phyloP scores from a whole-genome alignment of 257 asterid species.

The Paulownia fortunei region DNA sequence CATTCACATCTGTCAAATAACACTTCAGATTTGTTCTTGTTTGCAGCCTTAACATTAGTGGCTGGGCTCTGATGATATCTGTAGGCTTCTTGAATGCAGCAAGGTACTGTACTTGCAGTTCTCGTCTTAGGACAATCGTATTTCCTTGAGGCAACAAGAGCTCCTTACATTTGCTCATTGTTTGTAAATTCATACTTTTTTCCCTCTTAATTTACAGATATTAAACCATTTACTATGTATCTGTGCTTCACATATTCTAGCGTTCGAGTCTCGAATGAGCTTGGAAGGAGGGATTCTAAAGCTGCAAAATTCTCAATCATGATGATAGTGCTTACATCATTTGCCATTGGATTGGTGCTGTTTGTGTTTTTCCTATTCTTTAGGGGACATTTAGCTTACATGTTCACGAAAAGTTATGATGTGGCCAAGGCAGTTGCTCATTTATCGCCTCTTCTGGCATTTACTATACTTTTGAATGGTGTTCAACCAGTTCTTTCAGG shows the following conservation, averaged over 20 bases:
- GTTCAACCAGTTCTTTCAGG: slow-evolving; percentile 69
- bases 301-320: slow-evolving; percentile 55
- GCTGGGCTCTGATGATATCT: slow-evolving; percentile 77
- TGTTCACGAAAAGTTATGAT: slow-evolving; percentile 49
- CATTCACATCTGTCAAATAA: background rate
- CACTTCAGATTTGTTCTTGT: background rate
- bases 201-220: background rate
- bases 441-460: slow-evolving; percentile 64
- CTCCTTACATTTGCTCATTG: no score
- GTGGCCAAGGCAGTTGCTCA: slow-evolving; percentile 50
- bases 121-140: background rate
- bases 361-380: slow-evolving; percentile 51
- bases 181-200: no score
- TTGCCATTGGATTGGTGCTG: slow-evolving; percentile 44
- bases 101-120: slow-evolving; percentile 43
- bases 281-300: slow-evolving; percentile 56
- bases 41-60: slow-evolving; percentile 67
- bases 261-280: slow-evolving; percentile 72
- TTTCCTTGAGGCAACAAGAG: no score
- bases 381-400: slow-evolving; percentile 45
- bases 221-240: background rate
- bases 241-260: slow-evolving; percentile 26
- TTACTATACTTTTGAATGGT: slow-evolving; percentile 61
- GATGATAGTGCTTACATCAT: slow-evolving; percentile 46
- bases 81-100: slow-evolving; percentile 70